Percentiles rank a stretch among this genome's conserved stretches.
These are phyloP conservation scores for Russula vinacea DNA, from an alignment of 768 basidiomycete species.

Conservation along the genomic window DNA sequence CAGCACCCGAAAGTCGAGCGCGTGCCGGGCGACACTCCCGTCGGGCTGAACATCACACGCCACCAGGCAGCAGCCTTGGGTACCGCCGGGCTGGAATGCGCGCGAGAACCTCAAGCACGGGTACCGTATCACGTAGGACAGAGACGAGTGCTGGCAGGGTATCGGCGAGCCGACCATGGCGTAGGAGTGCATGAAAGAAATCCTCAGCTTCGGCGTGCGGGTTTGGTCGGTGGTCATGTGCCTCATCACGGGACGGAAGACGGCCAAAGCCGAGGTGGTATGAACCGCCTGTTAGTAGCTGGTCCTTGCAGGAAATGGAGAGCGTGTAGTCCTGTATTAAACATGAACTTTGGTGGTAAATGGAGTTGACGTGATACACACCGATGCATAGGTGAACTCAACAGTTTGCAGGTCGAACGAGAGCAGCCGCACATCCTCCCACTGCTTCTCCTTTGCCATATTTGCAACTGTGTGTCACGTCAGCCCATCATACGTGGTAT, in stretches of 20 bases:
- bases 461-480: slow-evolving; percentile 57
- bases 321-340: slow-evolving; percentile 64
- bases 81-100: slow-evolving; percentile 44
- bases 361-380: slow-evolving; percentile 33
- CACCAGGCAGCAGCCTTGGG: slow-evolving; percentile 84
- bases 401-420: slow-evolving; percentile 92
- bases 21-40: slow-evolving; percentile 48
- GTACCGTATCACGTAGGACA: slow-evolving; percentile 71
- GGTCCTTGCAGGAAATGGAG: slow-evolving; percentile 74
- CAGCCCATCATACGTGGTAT: background rate
- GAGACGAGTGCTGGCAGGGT: slow-evolving; percentile 65
- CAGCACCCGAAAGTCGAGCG: slow-evolving; percentile 78
- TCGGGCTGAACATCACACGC: slow-evolving; percentile 49
- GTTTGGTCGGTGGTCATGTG: slow-evolving; percentile 45
- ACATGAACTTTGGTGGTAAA: background rate
- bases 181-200: slow-evolving; percentile 68
- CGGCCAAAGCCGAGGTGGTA: slow-evolving; percentile 75
- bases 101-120: slow-evolving; percentile 71
- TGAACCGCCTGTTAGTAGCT: slow-evolving; percentile 59
- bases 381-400: slow-evolving; percentile 77
- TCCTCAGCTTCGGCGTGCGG: slow-evolving; percentile 80
- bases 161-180: slow-evolving; percentile 60
- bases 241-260: slow-evolving; percentile 2
- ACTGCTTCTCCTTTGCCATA: slow-evolving; percentile 70
- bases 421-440: slow-evolving; percentile 74